Evolutionary conservation across 73 alveolate genomes (phyloP).

Genomic region (Paramecium tetraurelia): DNA sequence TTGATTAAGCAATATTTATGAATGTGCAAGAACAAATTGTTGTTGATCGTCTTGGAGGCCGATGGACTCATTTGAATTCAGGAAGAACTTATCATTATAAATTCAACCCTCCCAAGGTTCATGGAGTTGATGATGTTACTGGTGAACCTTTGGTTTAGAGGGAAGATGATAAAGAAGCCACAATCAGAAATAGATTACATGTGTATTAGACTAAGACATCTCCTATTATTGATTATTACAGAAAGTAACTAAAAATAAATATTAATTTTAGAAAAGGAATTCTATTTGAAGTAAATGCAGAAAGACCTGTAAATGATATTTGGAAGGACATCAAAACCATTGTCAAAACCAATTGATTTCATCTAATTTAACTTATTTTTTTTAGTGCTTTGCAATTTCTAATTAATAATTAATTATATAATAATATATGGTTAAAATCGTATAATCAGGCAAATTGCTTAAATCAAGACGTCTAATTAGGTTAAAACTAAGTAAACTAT

Average conservation of each 20-base stretch:
- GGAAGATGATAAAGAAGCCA: constrained; percentile 77
- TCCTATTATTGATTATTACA: constrained; percentile 79
- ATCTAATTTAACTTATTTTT: not conserved
- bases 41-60: constrained; percentile 80
- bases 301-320: constrained; percentile 44
- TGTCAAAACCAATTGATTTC: not conserved
- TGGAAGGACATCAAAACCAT: constrained; percentile 53
- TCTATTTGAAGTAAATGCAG: constrained; percentile 44
- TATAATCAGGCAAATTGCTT: not conserved
- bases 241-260: constrained; percentile 48
- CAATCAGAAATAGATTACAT: constrained; percentile 67
- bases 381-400: not conserved
- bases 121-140: constrained; percentile 75
- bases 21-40: constrained; percentile 68
- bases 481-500: not conserved
- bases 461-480: not conserved
- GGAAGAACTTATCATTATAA: constrained; percentile 82
- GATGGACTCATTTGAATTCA: constrained; percentile 76
- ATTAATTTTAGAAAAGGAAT: constrained; percentile 50
- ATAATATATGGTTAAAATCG: constrained; percentile 6
- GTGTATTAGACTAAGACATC: constrained; percentile 68
- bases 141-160: constrained; percentile 80
- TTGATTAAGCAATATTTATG: constrained; percentile 73
- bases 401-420: not conserved
- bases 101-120: constrained; percentile 83